A percentile compares a stretch with the other conserved stretches of the same genome.
Conservation (phyloP, 73 alveolate species). For the Paramecium octaurelia region DNA sequence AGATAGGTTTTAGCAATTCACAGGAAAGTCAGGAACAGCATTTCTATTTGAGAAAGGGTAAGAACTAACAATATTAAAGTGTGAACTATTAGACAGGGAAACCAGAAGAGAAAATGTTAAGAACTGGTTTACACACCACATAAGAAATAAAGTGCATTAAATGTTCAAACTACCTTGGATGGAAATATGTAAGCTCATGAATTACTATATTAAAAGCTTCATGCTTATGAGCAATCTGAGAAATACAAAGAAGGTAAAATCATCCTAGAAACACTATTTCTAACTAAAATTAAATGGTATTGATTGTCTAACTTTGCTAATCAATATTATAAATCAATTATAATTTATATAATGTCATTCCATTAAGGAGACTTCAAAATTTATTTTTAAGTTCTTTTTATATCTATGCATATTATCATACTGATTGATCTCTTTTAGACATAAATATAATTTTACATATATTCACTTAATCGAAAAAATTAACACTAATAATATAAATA, state of each 20-base stretch:
- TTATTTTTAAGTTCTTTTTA: too few relatives aligned
- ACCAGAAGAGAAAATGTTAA: background rate
- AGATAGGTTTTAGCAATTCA: background rate
- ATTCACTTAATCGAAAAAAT: background rate
- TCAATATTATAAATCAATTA: background rate
- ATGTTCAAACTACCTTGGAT: background rate
- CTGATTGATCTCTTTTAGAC: too few relatives aligned
- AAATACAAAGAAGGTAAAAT: slow-evolving; percentile 43
- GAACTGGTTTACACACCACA: background rate
- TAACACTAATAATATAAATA: too few relatives aligned
- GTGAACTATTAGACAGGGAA: background rate
- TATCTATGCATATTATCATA: too few relatives aligned
- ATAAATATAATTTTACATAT: too few relatives aligned
- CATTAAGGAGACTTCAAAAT: background rate
- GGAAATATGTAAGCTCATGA: slow-evolving; percentile 22
- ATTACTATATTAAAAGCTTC: background rate
- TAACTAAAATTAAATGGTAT: background rate
- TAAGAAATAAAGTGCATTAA: background rate
- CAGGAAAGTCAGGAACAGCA: background rate
- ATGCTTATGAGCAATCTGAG: background rate
- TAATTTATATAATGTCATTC: background rate
- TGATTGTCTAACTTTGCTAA: background rate
- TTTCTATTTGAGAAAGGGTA: slow-evolving; percentile 30
- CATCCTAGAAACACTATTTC: background rate
- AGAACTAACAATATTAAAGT: background rate